Conservation (phyloP, 2,329 filamentous ascomycete genomes). For the Fusarium brevicatenulatum region DNA sequence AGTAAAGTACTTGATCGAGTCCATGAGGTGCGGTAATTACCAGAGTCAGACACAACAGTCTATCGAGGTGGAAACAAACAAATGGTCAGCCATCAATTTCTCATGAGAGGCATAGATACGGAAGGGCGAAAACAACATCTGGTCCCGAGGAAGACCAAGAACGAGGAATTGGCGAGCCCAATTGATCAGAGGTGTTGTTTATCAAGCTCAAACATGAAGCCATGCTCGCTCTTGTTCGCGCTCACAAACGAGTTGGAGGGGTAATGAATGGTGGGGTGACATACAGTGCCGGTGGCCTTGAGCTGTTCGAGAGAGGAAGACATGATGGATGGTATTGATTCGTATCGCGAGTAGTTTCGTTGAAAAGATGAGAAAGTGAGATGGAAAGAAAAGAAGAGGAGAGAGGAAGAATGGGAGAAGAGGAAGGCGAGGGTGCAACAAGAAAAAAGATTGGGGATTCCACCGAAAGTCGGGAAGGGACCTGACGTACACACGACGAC, state of each 20-base stretch:
- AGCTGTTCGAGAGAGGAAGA: slow-evolving; percentile 93
- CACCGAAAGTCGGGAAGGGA: slow-evolving; percentile 36
- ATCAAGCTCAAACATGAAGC: slow-evolving; percentile 5
- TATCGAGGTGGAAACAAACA: slow-evolving; percentile 51
- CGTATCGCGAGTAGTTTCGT: slow-evolving; percentile 22
- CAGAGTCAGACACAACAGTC: slow-evolving; percentile 97
- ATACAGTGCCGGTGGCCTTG: slow-evolving; percentile 95
- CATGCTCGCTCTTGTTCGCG: slow-evolving; percentile 13
- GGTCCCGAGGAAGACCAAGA: neutral
- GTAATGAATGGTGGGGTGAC: slow-evolving; percentile 56
- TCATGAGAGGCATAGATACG: neutral
- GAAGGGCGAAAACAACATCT: neutral
- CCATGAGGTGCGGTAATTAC: slow-evolving; percentile 62
- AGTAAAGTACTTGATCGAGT: slow-evolving; percentile 40
- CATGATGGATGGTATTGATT: slow-evolving; percentile 63
- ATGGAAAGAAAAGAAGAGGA: slow-evolving; percentile 15
- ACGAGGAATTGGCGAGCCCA: neutral
- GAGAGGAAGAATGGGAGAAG: slow-evolving; percentile 7
- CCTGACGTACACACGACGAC: slow-evolving; percentile 39
- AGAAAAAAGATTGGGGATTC: slow-evolving; percentile 36
- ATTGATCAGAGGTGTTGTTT: neutral
- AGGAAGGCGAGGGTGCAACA: slow-evolving; percentile 17
- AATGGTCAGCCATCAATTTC: slow-evolving; percentile 38
- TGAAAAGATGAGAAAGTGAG: slow-evolving; percentile 19
- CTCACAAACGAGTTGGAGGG: slow-evolving; percentile 45